Evolutionary conservation across 2,329 filamentous ascomycete species (phyloP), one percentile per base, ranked within the genome.

Genomic region (Curvularia spicifera): DNA sequence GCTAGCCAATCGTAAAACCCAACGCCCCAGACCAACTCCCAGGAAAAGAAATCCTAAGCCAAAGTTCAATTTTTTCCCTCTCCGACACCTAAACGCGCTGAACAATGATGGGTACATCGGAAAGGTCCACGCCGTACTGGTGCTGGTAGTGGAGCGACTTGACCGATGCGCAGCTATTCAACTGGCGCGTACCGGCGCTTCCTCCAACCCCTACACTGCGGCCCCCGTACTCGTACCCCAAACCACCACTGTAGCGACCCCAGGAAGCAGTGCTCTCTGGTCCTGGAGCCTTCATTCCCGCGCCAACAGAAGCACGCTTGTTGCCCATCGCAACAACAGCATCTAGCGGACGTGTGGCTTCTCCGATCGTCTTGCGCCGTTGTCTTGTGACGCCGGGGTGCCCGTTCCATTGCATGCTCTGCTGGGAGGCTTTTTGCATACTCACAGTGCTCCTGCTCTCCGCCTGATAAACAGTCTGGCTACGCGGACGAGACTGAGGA

Each of bases 191-290:
- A 9, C 76, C 75, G 37, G 72, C 73, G 64, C 74, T 76, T 53
- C 75, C 76, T 55, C 75, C 70, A 13, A 78, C 61, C 5, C 73
- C 73, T 20, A 65, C 66, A 22, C 67, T 72, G 46, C 61, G 69
- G 4, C 67, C 66, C 53, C 76, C 73, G 60, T 78, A 78, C 26
- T 72, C 71, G 55, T 73, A 75, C 8, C 65, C 65, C 37, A 75
- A 62, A 9, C 77, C 76, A 46, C 77, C 76, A 51, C 71, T 70
- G 61, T 75, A 78, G 3, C 76, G 74, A 49, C 71, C 76, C 53
- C 62, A 66, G 43, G 44, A 50, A 5, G 60, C 37, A 44, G 56
- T 44, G 9, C 52, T 54, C 22, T 60, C 45, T 15, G 40, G 6
- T 24, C 9, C 46, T 20, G 46, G 33, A 13, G 28, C 29, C 28